Base-by-base conservation (phyloP, 768 basidiomycete species). In the Lactifluus echinatus region DNA sequence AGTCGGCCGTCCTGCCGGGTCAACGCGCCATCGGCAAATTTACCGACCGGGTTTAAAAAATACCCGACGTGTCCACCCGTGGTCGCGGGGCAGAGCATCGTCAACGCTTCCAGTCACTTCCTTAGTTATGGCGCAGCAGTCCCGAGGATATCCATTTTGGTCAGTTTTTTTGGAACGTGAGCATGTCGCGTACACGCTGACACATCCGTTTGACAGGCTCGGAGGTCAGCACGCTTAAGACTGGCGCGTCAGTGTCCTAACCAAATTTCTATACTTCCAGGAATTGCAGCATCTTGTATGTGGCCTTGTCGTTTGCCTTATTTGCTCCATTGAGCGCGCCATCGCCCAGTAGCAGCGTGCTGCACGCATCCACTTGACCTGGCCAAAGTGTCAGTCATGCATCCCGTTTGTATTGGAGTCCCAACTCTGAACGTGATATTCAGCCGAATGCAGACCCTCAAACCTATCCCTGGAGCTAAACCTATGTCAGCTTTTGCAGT, bases 361-460 rank as follows among this genome's bases (percentile, higher is more conserved):
- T 84, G 80, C 66, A 92, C 89, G 0, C 89, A 92, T 73, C 89
- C 89, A 37, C 69, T 92, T 54, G 89, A 92, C 70, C 74, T 92
- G 52, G 86, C 87, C 31, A 94, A 92, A 83, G 87, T 91, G 84
- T 88, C 43, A 53, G 52, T 45, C 12, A 19, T 19, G 21, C 21
- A 19, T 19, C 31, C 21, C 26, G 21, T 36, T 57, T 59, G 82
- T 73, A 14, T 1, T 28, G 49, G 45, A 31, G 37, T 47, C 50
- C 29, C 26, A n/a, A 29, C n/a, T 39, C 46, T 42, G 48, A 42
- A 34, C 26, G n/a, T n/a, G 29, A 31, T 21, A n/a, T 42, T 28
- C 45, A 89, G 87, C 58, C 87, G 89, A 61, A 87, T 94, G 80
- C 92, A 94, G 73, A 90, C 89, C 21, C 68, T 84, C 24, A 69